Percentiles rank a stretch among this genome's conserved stretches.
Evolutionary conservation across 2,329 filamentous ascomycete genomes (phyloP).

Genomic region (Aspergillus fructus): DNA sequence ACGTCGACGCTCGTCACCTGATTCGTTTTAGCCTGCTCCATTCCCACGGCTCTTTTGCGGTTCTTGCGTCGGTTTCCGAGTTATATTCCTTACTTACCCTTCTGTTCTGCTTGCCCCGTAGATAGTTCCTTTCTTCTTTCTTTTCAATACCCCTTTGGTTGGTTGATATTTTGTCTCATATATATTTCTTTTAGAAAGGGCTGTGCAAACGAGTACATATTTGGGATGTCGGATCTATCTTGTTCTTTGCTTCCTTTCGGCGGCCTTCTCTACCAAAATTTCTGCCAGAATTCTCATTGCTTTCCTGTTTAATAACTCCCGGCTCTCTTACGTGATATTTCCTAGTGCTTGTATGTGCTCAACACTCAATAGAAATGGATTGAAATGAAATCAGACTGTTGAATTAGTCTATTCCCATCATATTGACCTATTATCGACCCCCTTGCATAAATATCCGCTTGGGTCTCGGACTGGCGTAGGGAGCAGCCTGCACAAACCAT

Average conservation of each 20-base stretch:
- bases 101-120: neutral
- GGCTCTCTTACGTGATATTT: neutral
- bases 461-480: no score
- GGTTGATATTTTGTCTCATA: neutral
- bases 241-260: neutral
- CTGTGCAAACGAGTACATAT: conserved; percentile 1
- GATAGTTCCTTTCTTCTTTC: neutral
- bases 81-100: neutral
- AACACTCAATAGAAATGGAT: neutral
- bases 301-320: neutral
- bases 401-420: neutral
- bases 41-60: neutral
- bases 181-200: neutral
- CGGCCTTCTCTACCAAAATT: neutral
- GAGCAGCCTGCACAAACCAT: neutral
- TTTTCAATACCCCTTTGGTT: conserved; percentile 12
- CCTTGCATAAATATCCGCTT: neutral
- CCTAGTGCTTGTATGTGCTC: neutral
- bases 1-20: neutral
- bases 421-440: neutral
- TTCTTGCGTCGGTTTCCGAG: neutral
- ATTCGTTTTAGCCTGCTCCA: neutral
- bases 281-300: neutral
- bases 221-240: neutral
- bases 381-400: neutral